A percentile compares a stretch with the other conserved stretches of the same genome.
Evolutionary conservation across 257 asterid genomes (phyloP).

Genomic region (Nyctanthes arbortristis): DNA sequence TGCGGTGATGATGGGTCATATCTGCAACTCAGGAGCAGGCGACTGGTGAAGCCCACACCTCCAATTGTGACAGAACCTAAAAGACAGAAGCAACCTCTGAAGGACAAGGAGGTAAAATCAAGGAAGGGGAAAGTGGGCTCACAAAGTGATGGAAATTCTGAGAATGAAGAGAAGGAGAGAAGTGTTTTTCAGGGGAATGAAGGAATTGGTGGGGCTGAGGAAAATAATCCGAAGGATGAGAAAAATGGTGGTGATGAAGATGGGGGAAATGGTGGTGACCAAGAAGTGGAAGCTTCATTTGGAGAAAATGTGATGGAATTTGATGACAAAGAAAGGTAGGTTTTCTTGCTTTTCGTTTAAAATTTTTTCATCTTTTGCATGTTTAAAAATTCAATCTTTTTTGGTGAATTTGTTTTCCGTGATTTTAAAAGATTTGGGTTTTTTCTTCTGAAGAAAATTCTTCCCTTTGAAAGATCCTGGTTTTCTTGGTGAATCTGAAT

Average conservation of each 20-base stretch:
- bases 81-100: slow-evolving; percentile 22
- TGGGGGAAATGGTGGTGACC: no score
- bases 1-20: slow-evolving; percentile 29
- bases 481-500: not conserved
- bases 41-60: slow-evolving; percentile 25
- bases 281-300: slow-evolving; percentile 23
- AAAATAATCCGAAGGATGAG: not conserved
- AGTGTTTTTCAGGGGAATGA: no score
- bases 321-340: slow-evolving; percentile 39
- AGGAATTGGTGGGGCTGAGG: slow-evolving; percentile 1
- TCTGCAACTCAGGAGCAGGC: slow-evolving; percentile 36
- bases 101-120: not conserved
- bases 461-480: no score
- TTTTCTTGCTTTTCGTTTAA: not conserved
- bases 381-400: not conserved
- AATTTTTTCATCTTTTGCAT: not conserved
- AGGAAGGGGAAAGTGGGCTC: not conserved
- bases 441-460: not conserved
- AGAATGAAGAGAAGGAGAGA: slow-evolving; percentile 3
- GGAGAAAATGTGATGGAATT: slow-evolving; percentile 35
- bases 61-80: slow-evolving; percentile 18
- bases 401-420: not conserved
- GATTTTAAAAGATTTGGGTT: not conserved
- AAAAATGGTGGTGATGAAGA: not conserved
- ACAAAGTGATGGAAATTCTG: not conserved